Evolutionary conservation across 768 basidiomycete species (phyloP).

Genomic region (Coprinopsis sp.): DNA sequence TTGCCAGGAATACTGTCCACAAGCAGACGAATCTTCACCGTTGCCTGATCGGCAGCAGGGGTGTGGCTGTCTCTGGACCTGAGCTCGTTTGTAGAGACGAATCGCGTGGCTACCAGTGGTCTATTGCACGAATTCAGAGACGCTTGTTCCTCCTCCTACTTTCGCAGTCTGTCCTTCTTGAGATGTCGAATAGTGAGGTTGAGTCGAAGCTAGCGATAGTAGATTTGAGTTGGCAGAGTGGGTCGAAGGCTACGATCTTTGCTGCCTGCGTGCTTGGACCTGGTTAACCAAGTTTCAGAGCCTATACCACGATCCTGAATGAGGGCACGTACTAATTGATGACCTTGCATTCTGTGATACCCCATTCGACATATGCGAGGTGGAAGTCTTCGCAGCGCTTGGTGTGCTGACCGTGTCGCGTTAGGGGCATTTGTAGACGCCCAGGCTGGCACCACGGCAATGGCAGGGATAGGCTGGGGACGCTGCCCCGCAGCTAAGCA

Average conservation of each 20-base stretch:
- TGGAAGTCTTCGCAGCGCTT: conserved; percentile 58
- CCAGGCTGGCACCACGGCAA: too few relatives aligned
- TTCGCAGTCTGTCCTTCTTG: conserved; percentile 81
- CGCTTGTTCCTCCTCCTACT: conserved; percentile 72
- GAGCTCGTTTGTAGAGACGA: too few relatives aligned
- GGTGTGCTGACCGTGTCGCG: too few relatives aligned
- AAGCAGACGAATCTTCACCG: conserved; percentile 49
- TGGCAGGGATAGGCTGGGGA: too few relatives aligned
- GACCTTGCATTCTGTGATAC: conserved; percentile 87
- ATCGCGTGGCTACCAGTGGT: conserved; percentile 8
- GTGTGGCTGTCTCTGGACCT: too few relatives aligned
- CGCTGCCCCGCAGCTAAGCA: too few relatives aligned
- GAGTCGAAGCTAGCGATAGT: conserved; percentile 92
- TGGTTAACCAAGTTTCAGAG: conserved; percentile 7
- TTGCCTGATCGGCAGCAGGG: too few relatives aligned
- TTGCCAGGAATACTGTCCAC: conserved; percentile 18
- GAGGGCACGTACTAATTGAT: conserved; percentile 67
- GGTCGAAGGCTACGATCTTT: conserved; percentile 59
- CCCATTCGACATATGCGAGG: conserved; percentile 84
- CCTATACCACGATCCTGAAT: conserved; percentile 9
- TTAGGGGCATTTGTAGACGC: too few relatives aligned
- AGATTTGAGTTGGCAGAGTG: conserved; percentile 80
- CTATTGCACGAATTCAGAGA: conserved; percentile 77
- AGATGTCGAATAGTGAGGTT: conserved; percentile 82
- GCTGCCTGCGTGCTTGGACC: conserved; percentile 61